Evolutionary conservation across 495 filamentous ascomycete species (phyloP).

Genomic region (Neurospora cerealis): DNA sequence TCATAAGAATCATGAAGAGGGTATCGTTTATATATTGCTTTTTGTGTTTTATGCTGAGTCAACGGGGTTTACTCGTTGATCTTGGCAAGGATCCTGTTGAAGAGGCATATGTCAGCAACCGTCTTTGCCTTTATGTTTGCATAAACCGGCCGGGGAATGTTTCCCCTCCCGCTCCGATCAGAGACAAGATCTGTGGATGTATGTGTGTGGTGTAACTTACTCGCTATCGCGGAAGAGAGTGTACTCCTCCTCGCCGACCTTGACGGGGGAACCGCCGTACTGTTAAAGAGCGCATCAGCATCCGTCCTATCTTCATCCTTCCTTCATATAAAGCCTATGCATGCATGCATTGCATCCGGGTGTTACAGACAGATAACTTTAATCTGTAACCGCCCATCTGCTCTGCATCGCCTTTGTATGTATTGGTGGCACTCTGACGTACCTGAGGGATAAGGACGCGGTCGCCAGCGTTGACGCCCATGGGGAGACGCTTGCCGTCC

Average conservation of each 20-base stretch:
- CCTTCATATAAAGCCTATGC: background rate
- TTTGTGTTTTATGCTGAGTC: background rate
- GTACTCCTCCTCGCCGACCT: slow-evolving; percentile 95
- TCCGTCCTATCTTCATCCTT: background rate
- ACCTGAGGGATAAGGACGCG: slow-evolving; percentile 96
- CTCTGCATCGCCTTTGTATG: background rate
- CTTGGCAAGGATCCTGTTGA: slow-evolving; percentile 67
- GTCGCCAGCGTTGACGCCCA: slow-evolving; percentile 75
- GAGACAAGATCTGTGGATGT: background rate
- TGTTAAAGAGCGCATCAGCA: slow-evolving; percentile 33
- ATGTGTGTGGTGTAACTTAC: slow-evolving; percentile 45
- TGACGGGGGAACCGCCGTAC: slow-evolving; percentile 93
- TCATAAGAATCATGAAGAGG: slow-evolving; percentile 19
- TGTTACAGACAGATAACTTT: slow-evolving; percentile 1
- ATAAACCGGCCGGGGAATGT: background rate
- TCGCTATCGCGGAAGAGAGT: slow-evolving; percentile 93
- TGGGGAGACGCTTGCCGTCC: slow-evolving; percentile 75
- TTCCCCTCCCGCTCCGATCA: background rate
- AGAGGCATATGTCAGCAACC: slow-evolving; percentile 16
- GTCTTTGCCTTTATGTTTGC: background rate
- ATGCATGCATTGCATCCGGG: background rate
- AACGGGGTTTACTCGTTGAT: slow-evolving; percentile 61
- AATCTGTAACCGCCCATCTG: background rate
- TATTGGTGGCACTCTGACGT: slow-evolving; percentile 21
- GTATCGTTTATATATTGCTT: slow-evolving; percentile 24